These are phyloP conservation scores for Yamadazyma sp. DNA, from an alignment of 805 yeast species.

Conservation along the genomic window DNA sequence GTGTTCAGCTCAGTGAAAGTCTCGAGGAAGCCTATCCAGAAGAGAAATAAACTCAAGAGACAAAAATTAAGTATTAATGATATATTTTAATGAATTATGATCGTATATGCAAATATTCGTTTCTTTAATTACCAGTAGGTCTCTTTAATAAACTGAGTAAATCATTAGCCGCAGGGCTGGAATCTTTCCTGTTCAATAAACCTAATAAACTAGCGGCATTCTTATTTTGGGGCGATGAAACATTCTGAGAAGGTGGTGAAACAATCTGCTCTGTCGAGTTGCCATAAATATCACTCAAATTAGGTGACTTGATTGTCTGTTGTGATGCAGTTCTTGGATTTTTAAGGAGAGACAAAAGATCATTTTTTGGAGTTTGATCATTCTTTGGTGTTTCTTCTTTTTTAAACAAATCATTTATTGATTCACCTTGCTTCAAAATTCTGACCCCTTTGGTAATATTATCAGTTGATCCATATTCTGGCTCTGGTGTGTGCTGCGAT, in stretches of 20 bases:
- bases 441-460: no score
- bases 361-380: constrained; percentile 8
- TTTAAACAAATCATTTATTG: constrained; percentile 12
- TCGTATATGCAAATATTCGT: neutral
- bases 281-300: constrained; percentile 4
- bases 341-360: no score
- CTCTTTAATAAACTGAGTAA: constrained; percentile 21
- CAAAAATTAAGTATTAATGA: constrained; percentile 1
- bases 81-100: neutral
- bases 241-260: constrained; percentile 2
- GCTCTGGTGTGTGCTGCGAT: neutral
- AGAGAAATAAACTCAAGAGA: constrained; percentile 1
- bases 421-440: constrained; percentile 28
- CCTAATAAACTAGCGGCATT: constrained; percentile 15
- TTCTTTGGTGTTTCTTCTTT: constrained; percentile 4
- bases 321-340: neutral
- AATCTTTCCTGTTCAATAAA: constrained; percentile 6
- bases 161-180: constrained; percentile 17
- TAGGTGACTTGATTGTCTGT: neutral
- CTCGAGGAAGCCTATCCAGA: constrained; percentile 1
- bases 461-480: constrained; percentile 1
- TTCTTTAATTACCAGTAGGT: constrained; percentile 4
- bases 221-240: constrained; percentile 1
- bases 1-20: constrained; percentile 4
- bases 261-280: no score